phyloP scores from a whole-genome alignment of 495 filamentous ascomycete species.

The Durotheca rogersii region DNA sequence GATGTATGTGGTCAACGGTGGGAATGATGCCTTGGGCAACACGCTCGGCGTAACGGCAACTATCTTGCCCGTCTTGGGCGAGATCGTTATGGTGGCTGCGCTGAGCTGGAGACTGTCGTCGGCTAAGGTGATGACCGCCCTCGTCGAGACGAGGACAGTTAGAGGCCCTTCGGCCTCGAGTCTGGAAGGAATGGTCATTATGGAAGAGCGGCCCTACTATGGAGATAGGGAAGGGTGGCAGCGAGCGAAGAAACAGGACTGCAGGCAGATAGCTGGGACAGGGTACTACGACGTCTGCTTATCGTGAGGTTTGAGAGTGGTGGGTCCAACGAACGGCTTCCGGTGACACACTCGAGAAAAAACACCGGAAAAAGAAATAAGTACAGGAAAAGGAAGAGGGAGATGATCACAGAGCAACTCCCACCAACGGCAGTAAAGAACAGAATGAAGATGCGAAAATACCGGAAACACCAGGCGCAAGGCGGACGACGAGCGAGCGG shows the following conservation, averaged over 20 bases:
- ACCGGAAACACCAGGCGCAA: slow-evolving; percentile 9
- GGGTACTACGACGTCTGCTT: slow-evolving; percentile 13
- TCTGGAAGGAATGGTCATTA: slow-evolving; percentile 28
- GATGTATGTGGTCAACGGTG: slow-evolving; percentile 66
- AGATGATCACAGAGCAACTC: slow-evolving; percentile 9
- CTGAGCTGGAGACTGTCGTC: slow-evolving; percentile 52
- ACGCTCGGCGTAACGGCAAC: slow-evolving; percentile 71
- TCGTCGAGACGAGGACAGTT: slow-evolving; percentile 75
- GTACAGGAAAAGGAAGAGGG: background rate
- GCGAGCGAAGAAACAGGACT: slow-evolving; percentile 2
- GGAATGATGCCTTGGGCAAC: slow-evolving; percentile 71
- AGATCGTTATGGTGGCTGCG: slow-evolving; percentile 75
- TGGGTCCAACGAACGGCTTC: slow-evolving; percentile 6
- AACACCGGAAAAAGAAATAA: slow-evolving; percentile 14
- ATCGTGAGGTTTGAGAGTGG: slow-evolving; percentile 11
- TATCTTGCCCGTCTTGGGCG: slow-evolving; percentile 79
- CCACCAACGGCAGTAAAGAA: slow-evolving; percentile 1
- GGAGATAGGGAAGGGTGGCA: slow-evolving; percentile 13
- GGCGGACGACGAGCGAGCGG: slow-evolving; percentile 1
- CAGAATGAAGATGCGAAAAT: slow-evolving; percentile 4
- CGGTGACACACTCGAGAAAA: slow-evolving; percentile 4
- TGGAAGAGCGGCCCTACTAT: slow-evolving; percentile 17
- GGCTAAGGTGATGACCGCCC: slow-evolving; percentile 75
- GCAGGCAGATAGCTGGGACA: slow-evolving; percentile 10
- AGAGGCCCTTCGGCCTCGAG: slow-evolving; percentile 31